Conservation (phyloP, 1,284 basidiomycete species). For the Pholiota adiposa region DNA sequence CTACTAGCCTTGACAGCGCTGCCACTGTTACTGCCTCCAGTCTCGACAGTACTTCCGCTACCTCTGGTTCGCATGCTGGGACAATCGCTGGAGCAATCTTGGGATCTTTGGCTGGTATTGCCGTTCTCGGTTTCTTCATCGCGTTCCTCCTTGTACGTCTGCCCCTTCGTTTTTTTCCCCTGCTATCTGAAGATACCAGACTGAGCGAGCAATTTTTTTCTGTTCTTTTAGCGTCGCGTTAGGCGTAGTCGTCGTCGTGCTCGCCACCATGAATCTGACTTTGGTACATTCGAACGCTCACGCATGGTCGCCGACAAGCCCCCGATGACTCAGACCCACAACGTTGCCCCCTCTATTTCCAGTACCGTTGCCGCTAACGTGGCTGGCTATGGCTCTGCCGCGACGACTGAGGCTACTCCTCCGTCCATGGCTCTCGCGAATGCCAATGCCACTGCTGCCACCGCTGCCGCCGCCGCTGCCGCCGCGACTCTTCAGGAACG, state of each 20-base stretch:
- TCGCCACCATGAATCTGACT: slow-evolving; percentile 38
- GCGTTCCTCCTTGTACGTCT: slow-evolving; percentile 38
- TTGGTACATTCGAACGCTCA: slow-evolving; percentile 36
- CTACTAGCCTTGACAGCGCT: slow-evolving; percentile 11
- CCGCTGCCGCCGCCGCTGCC: slow-evolving; percentile 18
- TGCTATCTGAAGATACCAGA: not conserved
- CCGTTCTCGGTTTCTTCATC: slow-evolving; percentile 35
- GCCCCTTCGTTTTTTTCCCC: slow-evolving; percentile 3
- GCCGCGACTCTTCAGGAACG: slow-evolving; percentile 35
- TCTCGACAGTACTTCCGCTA: slow-evolving; percentile 12
- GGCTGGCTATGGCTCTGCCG: slow-evolving; percentile 22
- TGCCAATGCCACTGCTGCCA: slow-evolving; percentile 19
- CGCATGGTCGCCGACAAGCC: slow-evolving; percentile 33
- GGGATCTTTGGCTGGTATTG: slow-evolving; percentile 39
- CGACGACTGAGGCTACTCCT: slow-evolving; percentile 15
- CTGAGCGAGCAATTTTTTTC: not conserved
- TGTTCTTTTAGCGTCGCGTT: slow-evolving; percentile 38
- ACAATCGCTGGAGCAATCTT: slow-evolving; percentile 34
- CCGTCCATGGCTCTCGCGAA: slow-evolving; percentile 25
- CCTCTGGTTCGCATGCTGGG: slow-evolving; percentile 24
- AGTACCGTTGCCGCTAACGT: slow-evolving; percentile 27
- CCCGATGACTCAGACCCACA: slow-evolving; percentile 39
- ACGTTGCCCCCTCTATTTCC: slow-evolving; percentile 38
- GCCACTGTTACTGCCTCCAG: slow-evolving; percentile 20
- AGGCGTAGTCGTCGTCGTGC: slow-evolving; percentile 33